phyloP scores from a whole-genome alignment of 2,329 filamentous ascomycete species.

The Ceratocystis huliohia region DNA sequence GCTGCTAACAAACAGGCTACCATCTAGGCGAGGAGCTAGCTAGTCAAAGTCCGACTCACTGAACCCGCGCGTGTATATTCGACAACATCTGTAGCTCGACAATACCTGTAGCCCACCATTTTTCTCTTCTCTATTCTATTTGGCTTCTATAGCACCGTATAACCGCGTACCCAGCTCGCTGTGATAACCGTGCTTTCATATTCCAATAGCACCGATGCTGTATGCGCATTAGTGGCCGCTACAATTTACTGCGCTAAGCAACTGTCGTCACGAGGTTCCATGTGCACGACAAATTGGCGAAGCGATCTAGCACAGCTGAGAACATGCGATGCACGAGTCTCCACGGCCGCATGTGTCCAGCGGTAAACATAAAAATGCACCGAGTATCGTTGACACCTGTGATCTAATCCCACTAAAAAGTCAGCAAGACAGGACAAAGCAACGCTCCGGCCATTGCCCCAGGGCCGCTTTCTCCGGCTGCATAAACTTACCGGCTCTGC shows the following conservation, averaged over 20 bases:
- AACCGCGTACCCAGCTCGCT: constrained; percentile 21
- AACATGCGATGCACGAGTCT: constrained; percentile 23
- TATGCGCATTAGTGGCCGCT: constrained; percentile 25
- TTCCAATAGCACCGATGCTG: constrained; percentile 24
- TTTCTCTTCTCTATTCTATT: neutral
- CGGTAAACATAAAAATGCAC: constrained; percentile 27
- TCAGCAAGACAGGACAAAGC: constrained; percentile 6
- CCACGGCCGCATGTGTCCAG: constrained; percentile 23
- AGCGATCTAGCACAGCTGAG: constrained; percentile 11
- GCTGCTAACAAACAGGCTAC: constrained; percentile 22
- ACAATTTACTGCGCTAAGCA: constrained; percentile 21
- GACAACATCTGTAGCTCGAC: neutral
- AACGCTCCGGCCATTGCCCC: no score
- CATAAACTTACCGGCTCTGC: constrained; percentile 8
- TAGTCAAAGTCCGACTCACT: constrained; percentile 25
- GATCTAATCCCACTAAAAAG: constrained; percentile 22
- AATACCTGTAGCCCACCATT: neutral
- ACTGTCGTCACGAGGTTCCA: neutral
- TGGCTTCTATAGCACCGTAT: constrained; percentile 7
- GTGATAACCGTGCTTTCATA: constrained; percentile 20
- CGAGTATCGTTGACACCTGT: constrained; percentile 30
- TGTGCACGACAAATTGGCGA: constrained; percentile 22
- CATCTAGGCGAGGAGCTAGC: constrained; percentile 23
- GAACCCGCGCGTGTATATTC: constrained; percentile 19
- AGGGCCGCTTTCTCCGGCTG: neutral